Conservation (phyloP, 1,284 basidiomycete species). For the Tilletia indica region DNA sequence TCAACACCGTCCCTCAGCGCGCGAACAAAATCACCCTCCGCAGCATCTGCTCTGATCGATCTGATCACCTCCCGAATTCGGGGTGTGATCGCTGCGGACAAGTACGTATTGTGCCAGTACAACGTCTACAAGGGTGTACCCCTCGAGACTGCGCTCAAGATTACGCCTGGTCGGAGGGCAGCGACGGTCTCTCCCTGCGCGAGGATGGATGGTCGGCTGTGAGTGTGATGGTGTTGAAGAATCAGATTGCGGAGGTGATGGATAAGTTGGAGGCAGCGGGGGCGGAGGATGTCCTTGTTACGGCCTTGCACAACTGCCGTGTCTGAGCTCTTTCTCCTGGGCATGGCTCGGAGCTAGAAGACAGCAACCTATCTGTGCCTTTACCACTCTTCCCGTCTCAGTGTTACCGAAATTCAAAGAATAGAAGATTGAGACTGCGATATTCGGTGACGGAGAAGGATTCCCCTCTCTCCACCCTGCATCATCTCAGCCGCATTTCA, state of each 20-base stretch:
- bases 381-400: too few relatives aligned
- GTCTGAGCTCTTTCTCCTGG: constrained; percentile 61
- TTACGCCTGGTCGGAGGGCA: constrained; percentile 87
- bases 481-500: neutral
- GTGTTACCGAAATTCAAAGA: too few relatives aligned
- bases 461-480: too few relatives aligned
- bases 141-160: constrained; percentile 66
- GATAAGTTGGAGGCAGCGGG: constrained; percentile 78
- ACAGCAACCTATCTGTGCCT: too few relatives aligned
- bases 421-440: too few relatives aligned
- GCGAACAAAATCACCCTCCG: constrained; percentile 53
- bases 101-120: constrained; percentile 88
- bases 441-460: too few relatives aligned
- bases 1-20: neutral
- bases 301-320: constrained; percentile 89
- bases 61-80: constrained; percentile 83
- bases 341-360: too few relatives aligned
- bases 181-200: constrained; percentile 88
- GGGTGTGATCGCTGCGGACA: constrained; percentile 84
- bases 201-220: constrained; percentile 82
- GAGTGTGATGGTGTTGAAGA: constrained; percentile 87
- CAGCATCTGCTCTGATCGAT: constrained; percentile 67
- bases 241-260: constrained; percentile 80
- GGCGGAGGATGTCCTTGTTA: constrained; percentile 84
- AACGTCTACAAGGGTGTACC: constrained; percentile 70